Conservation (phyloP, 2,329 filamentous ascomycete genomes). For the Aspergillus unguis region DNA sequence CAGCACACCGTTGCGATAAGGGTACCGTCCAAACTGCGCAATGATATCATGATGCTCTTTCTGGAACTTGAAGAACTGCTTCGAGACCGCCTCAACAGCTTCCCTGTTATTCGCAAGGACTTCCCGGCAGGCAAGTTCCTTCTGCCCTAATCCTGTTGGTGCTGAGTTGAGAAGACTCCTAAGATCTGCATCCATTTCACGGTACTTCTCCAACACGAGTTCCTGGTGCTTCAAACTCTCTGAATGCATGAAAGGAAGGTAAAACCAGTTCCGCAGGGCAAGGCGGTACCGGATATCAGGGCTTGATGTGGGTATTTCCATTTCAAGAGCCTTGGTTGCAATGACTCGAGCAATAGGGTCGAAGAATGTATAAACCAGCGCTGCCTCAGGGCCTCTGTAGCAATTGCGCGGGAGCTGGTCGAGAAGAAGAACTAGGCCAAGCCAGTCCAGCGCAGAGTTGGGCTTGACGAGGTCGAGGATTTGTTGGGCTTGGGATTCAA, state of each 20-base stretch:
- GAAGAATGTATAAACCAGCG: conserved; percentile 53
- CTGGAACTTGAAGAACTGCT: conserved; percentile 1
- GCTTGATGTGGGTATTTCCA: conserved; percentile 24
- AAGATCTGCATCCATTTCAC: conserved; percentile 5
- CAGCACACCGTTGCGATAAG: conserved; percentile 5
- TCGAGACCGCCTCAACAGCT: neutral
- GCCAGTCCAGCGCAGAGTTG: conserved; percentile 20
- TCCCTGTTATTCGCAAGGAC: neutral
- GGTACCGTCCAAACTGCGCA: conserved; percentile 7
- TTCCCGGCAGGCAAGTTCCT: neutral
- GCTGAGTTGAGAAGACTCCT: neutral
- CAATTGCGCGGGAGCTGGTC: conserved; percentile 64
- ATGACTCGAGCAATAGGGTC: conserved; percentile 54
- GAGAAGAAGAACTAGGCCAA: conserved; percentile 56
- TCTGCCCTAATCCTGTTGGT: neutral
- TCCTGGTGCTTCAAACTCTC: conserved; percentile 6
- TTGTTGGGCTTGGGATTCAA: neutral
- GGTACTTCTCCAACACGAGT: neutral
- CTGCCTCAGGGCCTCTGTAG: conserved; percentile 50
- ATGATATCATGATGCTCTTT: conserved; percentile 11
- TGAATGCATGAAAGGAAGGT: conserved; percentile 58
- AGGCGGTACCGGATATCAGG: conserved; percentile 34
- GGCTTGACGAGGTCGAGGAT: neutral
- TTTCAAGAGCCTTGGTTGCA: conserved; percentile 34
- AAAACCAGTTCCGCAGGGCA: conserved; percentile 54